Conservation (phyloP, 331 rosid genomes). For the Erythrophleum ivorense region DNA sequence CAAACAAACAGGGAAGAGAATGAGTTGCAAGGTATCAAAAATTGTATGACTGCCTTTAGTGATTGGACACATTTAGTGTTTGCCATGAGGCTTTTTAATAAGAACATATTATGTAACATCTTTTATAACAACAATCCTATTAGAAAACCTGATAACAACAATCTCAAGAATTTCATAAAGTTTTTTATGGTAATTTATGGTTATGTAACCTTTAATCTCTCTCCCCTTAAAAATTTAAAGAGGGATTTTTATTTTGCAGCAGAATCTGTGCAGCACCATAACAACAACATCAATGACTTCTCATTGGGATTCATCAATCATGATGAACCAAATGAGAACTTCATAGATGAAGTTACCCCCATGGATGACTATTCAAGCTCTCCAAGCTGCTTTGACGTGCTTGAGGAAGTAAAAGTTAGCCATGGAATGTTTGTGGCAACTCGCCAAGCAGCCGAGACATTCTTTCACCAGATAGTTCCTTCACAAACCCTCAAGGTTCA, state of each 20-base stretch:
- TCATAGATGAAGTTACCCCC: conserved; percentile 57
- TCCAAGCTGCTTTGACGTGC: conserved; percentile 82
- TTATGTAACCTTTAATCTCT: neutral
- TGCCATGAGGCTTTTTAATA: neutral
- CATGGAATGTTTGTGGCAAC: conserved; percentile 90
- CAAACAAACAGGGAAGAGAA: conserved; percentile 57
- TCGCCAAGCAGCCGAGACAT: conserved; percentile 77
- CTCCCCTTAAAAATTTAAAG: neutral
- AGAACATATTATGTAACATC: neutral
- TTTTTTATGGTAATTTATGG: neutral
- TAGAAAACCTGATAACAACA: no score
- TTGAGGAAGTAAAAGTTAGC: conserved; percentile 77
- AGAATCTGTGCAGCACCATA: conserved; percentile 48
- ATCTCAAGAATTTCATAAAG: no score
- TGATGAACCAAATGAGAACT: conserved; percentile 56
- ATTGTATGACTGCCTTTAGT: conserved; percentile 2
- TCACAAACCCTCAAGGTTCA: conserved; percentile 83
- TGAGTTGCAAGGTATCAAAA: conserved; percentile 63
- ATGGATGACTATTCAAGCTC: conserved; percentile 65
- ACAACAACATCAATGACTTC: conserved; percentile 55
- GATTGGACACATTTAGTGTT: neutral
- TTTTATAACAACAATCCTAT: neutral
- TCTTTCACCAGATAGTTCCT: conserved; percentile 82
- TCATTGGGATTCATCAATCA: conserved; percentile 73
- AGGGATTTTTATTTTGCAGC: conserved; percentile 34